Conservation (phyloP, 305 asterid species). For the Nicotiana rustica region DNA sequence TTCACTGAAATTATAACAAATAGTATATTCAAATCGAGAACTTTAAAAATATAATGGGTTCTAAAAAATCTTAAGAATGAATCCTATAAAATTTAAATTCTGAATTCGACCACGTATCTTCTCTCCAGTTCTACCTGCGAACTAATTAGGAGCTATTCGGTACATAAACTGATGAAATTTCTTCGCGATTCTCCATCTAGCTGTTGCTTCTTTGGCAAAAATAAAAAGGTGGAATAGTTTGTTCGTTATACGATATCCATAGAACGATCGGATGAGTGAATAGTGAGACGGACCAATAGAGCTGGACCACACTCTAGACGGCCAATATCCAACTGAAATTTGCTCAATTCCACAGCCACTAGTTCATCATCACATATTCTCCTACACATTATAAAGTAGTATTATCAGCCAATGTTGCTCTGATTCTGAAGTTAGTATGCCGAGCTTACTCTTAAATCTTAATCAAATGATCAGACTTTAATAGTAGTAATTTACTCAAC, state of each 20-base stretch:
- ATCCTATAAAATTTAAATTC: too few relatives aligned
- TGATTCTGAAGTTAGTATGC: too few relatives aligned
- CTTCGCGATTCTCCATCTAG: too few relatives aligned
- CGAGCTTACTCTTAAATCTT: not conserved
- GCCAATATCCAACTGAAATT: conserved; percentile 13
- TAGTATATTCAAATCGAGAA: rapidly evolving
- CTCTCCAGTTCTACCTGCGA: not conserved
- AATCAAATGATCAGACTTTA: too few relatives aligned
- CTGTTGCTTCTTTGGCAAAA: not conserved
- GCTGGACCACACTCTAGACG: not conserved
- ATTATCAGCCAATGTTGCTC: too few relatives aligned
- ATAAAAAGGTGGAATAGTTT: not conserved
- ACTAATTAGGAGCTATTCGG: not conserved
- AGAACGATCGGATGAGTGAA: not conserved
- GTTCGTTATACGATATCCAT: not conserved
- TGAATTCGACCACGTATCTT: too few relatives aligned
- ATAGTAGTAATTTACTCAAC: not conserved
- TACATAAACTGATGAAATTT: too few relatives aligned
- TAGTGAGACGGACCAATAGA: not conserved
- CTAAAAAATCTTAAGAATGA: too few relatives aligned
- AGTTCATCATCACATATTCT: not conserved
- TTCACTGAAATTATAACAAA: rapidly evolving
- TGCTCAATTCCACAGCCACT: conserved; percentile 33
- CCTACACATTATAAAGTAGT: not conserved
- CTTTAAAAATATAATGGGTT: too few relatives aligned